These are phyloP conservation scores for Dactylellina sp. DNA, from an alignment of 2,329 filamentous ascomycete genomes.

Conservation along the genomic window DNA sequence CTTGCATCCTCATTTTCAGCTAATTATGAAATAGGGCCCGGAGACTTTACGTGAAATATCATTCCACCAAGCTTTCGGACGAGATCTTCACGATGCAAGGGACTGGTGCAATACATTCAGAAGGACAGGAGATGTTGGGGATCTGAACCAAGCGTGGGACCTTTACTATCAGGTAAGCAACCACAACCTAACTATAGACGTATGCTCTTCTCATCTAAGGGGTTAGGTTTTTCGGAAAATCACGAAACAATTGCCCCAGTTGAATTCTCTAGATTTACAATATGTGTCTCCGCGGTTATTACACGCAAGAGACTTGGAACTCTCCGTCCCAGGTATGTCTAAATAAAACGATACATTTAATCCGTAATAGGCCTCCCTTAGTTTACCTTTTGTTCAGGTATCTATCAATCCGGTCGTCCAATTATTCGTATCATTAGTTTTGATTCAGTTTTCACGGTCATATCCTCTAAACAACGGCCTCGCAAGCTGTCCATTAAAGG, in stretches of 20 bases:
- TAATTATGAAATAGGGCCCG: constrained; percentile 70
- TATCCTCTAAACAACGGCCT: constrained; percentile 96
- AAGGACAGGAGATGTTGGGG: constrained; percentile 86
- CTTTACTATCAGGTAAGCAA: constrained; percentile 81
- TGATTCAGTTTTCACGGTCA: constrained; percentile 88
- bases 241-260: constrained; percentile 87
- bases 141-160: constrained; percentile 98
- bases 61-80: constrained; percentile 95
- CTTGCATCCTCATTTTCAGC: neutral
- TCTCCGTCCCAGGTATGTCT: constrained; percentile 93
- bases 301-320: constrained; percentile 82
- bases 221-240: constrained; percentile 87
- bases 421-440: constrained; percentile 89
- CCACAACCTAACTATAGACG: neutral
- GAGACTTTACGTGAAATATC: constrained; percentile 93
- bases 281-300: constrained; percentile 97
- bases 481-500: constrained; percentile 88
- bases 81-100: constrained; percentile 91
- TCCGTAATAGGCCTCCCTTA: neutral
- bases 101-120: constrained; percentile 97
- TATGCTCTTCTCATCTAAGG: neutral
- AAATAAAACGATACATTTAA: no score
- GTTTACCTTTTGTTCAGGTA: constrained; percentile 51
- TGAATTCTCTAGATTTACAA: constrained; percentile 91
- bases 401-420: constrained; percentile 69